Percentiles rank a stretch among this genome's conserved stretches.
Conservation (phyloP, 306 rosid species). For the Urtica urens region DNA sequence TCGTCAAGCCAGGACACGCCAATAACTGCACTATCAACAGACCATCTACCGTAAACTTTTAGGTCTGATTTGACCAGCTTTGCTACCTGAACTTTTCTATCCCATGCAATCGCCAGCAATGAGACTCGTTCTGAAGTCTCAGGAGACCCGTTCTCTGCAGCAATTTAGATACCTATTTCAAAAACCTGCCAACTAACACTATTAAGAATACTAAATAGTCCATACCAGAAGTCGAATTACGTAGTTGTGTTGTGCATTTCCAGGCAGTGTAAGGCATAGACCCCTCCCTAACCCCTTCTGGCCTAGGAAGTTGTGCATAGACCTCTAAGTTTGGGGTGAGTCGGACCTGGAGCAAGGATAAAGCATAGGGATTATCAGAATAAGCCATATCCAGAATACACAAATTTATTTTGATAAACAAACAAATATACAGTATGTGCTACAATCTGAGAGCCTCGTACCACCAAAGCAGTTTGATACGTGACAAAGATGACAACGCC, state of each 20-base stretch:
- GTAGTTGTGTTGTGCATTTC: slow-evolving; percentile 57
- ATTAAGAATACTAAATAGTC: neutral
- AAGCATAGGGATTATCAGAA: slow-evolving; percentile 15
- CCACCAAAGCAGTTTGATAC: slow-evolving; percentile 92
- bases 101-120: slow-evolving; percentile 97
- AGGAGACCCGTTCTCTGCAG: neutral
- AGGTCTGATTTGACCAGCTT: slow-evolving; percentile 75
- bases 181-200: neutral
- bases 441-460: slow-evolving; percentile 52
- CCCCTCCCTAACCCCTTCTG: slow-evolving; percentile 89
- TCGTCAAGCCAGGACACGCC: slow-evolving; percentile 93
- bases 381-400: slow-evolving; percentile 12
- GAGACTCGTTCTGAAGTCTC: slow-evolving; percentile 38
- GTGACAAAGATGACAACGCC: slow-evolving; percentile 92
- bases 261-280: slow-evolving; percentile 96
- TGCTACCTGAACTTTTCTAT: slow-evolving; percentile 85
- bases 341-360: slow-evolving; percentile 49
- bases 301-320: slow-evolving; percentile 71
- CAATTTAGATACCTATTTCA: neutral
- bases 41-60: slow-evolving; percentile 71
- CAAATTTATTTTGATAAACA: slow-evolving; percentile 19
- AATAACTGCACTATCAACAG: slow-evolving; percentile 79
- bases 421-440: slow-evolving; percentile 25
- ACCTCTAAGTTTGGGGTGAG: slow-evolving; percentile 61
- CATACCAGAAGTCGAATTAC: slow-evolving; percentile 22